Evolutionary conservation across 768 basidiomycete species (phyloP).

Genomic region (Agrocybe pediades): DNA sequence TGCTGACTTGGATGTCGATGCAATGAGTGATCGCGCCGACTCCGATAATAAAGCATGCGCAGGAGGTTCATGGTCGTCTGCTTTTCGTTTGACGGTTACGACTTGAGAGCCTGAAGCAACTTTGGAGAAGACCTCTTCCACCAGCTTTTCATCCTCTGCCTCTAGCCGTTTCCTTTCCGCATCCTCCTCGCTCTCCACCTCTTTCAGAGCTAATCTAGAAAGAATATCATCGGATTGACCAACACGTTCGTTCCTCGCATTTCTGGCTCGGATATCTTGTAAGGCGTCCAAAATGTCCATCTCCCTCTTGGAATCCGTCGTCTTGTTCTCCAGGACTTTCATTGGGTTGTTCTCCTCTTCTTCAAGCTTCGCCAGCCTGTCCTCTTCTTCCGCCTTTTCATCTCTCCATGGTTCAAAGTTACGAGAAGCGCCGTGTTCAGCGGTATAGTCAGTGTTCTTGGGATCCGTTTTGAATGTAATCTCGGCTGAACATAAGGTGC

Average conservation of each 20-base stretch:
- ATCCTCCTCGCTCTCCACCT: constrained; percentile 79
- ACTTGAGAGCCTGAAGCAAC: constrained; percentile 26
- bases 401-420: constrained; percentile 99
- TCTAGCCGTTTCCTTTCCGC: constrained; percentile 68
- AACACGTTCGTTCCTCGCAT: constrained; percentile 86
- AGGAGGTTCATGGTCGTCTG: constrained; percentile 75
- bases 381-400: constrained; percentile 75
- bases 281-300: constrained; percentile 98
- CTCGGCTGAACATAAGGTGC: constrained; percentile 94
- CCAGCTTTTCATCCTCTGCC: constrained; percentile 90
- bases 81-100: constrained; percentile 86
- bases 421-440: constrained; percentile 95
- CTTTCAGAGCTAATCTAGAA: constrained; percentile 62
- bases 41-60: constrained; percentile 70
- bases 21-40: constrained; percentile 59
- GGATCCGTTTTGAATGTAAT: constrained; percentile 99
- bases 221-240: constrained; percentile 74
- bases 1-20: constrained; percentile 40
- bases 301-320: constrained; percentile 90
- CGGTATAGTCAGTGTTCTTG: constrained; percentile 91
- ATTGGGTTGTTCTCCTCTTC: constrained; percentile 97
- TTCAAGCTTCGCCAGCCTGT: constrained; percentile 81
- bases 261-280: constrained; percentile 86
- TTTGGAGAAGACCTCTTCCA: constrained; percentile 86
- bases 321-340: constrained; percentile 93